Conservation (phyloP, 1,284 basidiomycete species). For the Cutaneotrichosporon arboriforme region DNA sequence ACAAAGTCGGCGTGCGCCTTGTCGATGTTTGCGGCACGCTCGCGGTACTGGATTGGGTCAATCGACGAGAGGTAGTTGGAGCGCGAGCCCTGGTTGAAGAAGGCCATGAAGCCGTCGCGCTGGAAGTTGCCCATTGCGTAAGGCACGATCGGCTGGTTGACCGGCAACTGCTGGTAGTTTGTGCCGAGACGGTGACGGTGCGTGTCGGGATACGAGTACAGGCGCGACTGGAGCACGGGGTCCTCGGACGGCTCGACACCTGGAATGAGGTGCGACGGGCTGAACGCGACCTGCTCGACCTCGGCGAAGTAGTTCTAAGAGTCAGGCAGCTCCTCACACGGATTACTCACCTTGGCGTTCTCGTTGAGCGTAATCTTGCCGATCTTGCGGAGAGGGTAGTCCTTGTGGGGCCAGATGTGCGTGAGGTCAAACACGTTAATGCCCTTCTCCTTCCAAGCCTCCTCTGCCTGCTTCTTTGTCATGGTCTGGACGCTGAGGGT, state of each 20-base stretch:
- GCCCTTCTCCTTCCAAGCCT: slow-evolving; percentile 56
- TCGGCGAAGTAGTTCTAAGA: slow-evolving; percentile 56
- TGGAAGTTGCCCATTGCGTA: slow-evolving; percentile 70
- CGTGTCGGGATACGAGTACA: slow-evolving; percentile 93
- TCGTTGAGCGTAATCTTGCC: slow-evolving; percentile 82
- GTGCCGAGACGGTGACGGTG: slow-evolving; percentile 64
- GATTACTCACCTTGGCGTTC: slow-evolving; percentile 53
- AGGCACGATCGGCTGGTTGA: slow-evolving; percentile 68
- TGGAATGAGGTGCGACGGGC: slow-evolving; percentile 72
- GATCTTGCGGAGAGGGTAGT: slow-evolving; percentile 78
- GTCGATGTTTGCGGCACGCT: slow-evolving; percentile 34
- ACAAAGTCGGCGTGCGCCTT: slow-evolving; percentile 66
- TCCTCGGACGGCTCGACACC: slow-evolving; percentile 84
- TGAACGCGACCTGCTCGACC: slow-evolving; percentile 63
- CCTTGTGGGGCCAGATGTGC: slow-evolving; percentile 76
- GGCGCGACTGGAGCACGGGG: slow-evolving; percentile 83
- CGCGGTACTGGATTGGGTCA: slow-evolving; percentile 40
- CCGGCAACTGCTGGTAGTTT: slow-evolving; percentile 85
- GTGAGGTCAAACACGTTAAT: slow-evolving; percentile 68
- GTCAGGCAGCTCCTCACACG: neutral
- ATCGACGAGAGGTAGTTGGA: slow-evolving; percentile 82
- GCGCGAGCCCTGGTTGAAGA: slow-evolving; percentile 69
- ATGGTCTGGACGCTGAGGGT: slow-evolving; percentile 64
- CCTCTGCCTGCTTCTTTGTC: slow-evolving; percentile 80
- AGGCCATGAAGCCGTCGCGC: slow-evolving; percentile 54